Evolutionary conservation across 1,284 basidiomycete genomes (phyloP).

Genomic region (Limonomyces culmigenus): DNA sequence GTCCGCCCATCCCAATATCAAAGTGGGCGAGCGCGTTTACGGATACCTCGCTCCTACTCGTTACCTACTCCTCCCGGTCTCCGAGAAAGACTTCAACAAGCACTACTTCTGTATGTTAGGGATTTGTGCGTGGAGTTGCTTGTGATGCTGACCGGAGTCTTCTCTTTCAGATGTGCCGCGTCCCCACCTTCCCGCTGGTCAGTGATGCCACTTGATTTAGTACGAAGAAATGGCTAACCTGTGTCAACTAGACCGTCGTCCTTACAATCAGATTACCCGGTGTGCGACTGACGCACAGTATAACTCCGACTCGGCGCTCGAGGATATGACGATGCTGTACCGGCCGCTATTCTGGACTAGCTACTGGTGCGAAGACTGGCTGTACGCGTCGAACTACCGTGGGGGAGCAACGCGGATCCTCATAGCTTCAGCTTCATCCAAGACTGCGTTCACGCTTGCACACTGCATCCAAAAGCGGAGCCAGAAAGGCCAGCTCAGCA

Average conservation of each 20-base stretch:
- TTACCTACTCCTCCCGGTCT: slow-evolving; percentile 35
- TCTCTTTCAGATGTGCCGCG: slow-evolving; percentile 17
- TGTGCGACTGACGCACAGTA: slow-evolving; percentile 38
- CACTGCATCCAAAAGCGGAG: slow-evolving; percentile 30
- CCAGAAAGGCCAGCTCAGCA: slow-evolving; percentile 8
- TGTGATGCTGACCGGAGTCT: not conserved
- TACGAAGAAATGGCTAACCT: not conserved
- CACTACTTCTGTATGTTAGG: slow-evolving; percentile 30
- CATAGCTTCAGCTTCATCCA: slow-evolving; percentile 47
- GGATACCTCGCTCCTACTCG: slow-evolving; percentile 42
- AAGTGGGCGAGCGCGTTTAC: slow-evolving; percentile 37
- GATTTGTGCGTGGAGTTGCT: not conserved
- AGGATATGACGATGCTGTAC: slow-evolving; percentile 49
- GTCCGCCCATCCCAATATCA: slow-evolving; percentile 28
- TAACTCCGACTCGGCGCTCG: slow-evolving; percentile 19
- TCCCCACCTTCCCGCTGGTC: slow-evolving; percentile 38
- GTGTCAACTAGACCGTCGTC: slow-evolving; percentile 30
- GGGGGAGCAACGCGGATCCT: slow-evolving; percentile 26
- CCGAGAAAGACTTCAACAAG: slow-evolving; percentile 28
- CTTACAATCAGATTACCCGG: slow-evolving; percentile 46
- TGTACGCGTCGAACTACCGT: slow-evolving; percentile 27
- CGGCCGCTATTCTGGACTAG: slow-evolving; percentile 54
- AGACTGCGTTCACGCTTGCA: slow-evolving; percentile 48
- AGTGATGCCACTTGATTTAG: slow-evolving; percentile 3
- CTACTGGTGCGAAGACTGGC: slow-evolving; percentile 55